Base-by-base conservation (phyloP, 805 yeast species). In the Schwanniomyces vanrijiae region DNA sequence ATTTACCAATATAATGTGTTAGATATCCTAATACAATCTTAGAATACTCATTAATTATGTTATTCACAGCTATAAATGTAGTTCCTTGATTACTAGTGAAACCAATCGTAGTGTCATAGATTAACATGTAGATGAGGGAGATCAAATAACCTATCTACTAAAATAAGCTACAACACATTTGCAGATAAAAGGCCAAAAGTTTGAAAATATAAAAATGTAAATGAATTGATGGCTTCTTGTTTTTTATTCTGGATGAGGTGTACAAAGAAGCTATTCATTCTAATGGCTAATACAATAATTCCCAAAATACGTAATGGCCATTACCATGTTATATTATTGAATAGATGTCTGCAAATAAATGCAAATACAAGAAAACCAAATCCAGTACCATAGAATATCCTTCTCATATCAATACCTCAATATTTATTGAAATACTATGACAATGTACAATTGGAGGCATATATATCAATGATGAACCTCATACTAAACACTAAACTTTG, bases 141-240 rank as follows among this genome's bases (percentile, higher is more conserved):
- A 67, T 67, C 40, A 67, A 50, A 46, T 68, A 68, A 1, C 69
- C 72, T 2, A 68, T 65, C n/a, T 68, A 49, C 50, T 68, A 71
- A 22, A 66, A 55, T 13, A 65, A 48, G 3, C 65, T 61, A 7
- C 62, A 63, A 7, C 41, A 37, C 11, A 55, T 18, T 35, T 57
- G 60, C 19, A 59, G 39, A 43, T 49, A 47, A 13, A 54, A 59
- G 21, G 49, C 54, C 28, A 45, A 41, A 5, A 64, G 59, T 10
- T 56, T 55, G 5, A 62, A 40, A 22, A 49, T 58, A 35, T 43
- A 34, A 18, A 55, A 4, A 26, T 52, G 14, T 5, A 13, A 28
- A 28, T 14, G 13, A 13, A 28, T 45, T 14, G 53, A 9, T 6
- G 44, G 46, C 24, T 43, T 51, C 18, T 45, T 43, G 3, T 44